Base-by-base conservation (phyloP, 83 land plant species). In the Picea mariana region DNA sequence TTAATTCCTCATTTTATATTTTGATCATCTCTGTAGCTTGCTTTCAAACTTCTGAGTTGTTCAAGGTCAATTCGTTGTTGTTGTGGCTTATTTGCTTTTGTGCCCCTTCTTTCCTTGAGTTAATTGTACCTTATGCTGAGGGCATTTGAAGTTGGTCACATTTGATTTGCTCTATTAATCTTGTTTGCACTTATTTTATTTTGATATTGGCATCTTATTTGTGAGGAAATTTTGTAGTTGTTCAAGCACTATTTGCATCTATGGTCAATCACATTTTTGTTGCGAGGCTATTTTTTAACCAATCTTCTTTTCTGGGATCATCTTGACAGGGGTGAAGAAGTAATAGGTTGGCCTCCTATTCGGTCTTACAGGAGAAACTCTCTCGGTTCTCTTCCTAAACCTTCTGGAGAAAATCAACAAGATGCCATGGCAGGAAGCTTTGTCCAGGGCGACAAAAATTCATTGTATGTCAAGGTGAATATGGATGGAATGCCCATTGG, bases 261-360 rank as follows among this genome's bases (percentile, higher is more conserved):
- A 13, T 58, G 60, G 60, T 3, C 16, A 58, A 58, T 13, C 60
- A 76, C 34, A 24, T 75, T 75, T 75, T 75, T 75, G 78, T 64
- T 80, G 20, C 23, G 2, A 6, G 13, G 8, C 20, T 26, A 81
- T 76, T 21, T n/a, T 11, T 16, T 47, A 62, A 1, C 67, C 60
- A 4, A 40, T 40, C 47, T 77, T 67, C 81, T 71, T 23, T 75
- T 75, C 67, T 67, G 72, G 65, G 13, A 55, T 49, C 65, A 62
- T 52, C 47, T 76, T 55, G 31, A 24, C 61, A 88, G 89, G 86
- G 90, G 84, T 63, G 91, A 88, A 52, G 55, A 27, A 79, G 91
- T 88, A 62, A 89, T 90, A 63, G 95, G 95, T 81, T 93, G 95
- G 95, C 95, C 95, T 24, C 95, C 95, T 4, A 75, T 93, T 5